Conservation (phyloP, 225 moss, liverwort and hornwort genomes). For the Physcomitrium patens region DNA sequence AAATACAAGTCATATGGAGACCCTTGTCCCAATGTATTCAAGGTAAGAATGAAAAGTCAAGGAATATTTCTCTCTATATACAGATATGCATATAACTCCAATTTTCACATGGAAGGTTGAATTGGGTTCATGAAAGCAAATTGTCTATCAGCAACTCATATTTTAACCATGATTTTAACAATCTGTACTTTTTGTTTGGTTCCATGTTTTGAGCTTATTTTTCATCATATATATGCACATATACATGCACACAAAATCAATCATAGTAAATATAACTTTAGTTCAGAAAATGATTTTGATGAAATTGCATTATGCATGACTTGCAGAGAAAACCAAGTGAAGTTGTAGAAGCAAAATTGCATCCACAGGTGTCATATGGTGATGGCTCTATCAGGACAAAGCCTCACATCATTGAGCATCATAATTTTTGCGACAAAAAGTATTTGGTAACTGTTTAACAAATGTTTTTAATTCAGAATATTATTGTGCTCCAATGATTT, state of each 20-base stretch:
- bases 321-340: slow-evolving; percentile 78
- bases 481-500: neutral
- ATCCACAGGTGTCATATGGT: slow-evolving; percentile 66
- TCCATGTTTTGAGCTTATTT: too few species aligned
- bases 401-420: slow-evolving; percentile 74
- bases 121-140: too few species aligned
- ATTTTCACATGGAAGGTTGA: neutral
- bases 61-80: too few species aligned
- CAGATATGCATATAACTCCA: fast-evolving
- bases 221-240: too few species aligned
- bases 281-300: too few species aligned
- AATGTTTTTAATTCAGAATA: neutral
- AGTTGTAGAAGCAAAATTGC: slow-evolving; percentile 72
- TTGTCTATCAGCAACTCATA: too few species aligned
- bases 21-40: slow-evolving; percentile 29
- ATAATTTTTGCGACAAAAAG: slow-evolving; percentile 65
- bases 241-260: too few species aligned
- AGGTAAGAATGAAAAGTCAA: neutral
- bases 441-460: slow-evolving; percentile 27
- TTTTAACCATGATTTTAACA: too few species aligned
- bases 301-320: neutral
- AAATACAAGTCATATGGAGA: slow-evolving; percentile 80
- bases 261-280: too few species aligned
- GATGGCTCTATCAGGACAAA: slow-evolving; percentile 71
- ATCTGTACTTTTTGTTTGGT: too few species aligned